A percentile compares a stretch with the other conserved stretches of the same genome.
Conservation (phyloP, 139 green algal genomes). For the Chlorella sp. region DNA sequence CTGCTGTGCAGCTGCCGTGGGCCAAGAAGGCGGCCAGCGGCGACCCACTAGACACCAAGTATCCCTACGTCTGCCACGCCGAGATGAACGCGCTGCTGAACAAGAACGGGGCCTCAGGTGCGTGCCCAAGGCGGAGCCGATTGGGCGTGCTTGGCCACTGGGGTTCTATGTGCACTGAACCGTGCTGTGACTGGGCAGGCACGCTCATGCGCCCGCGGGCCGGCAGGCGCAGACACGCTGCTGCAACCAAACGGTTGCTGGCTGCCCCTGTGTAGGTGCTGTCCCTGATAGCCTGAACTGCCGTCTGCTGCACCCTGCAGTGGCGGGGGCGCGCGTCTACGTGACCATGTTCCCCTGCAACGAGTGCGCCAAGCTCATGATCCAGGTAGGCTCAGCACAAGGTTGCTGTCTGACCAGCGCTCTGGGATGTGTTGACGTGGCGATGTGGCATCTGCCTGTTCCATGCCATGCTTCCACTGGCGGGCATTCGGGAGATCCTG, state of each 20-base stretch:
- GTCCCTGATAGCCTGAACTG: not conserved
- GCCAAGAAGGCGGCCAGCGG: conserved; percentile 70
- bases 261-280: no score
- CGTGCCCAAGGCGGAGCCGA: conserved; percentile 50
- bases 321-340: conserved; percentile 71
- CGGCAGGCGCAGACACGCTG: no score
- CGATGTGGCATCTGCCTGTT: not conserved
- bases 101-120: conserved; percentile 82
- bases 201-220: no score
- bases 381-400: conserved; percentile 63
- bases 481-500: not conserved
- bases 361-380: conserved; percentile 99
- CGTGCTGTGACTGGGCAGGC: no score
- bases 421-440: no score
- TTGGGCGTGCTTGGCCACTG: not conserved
- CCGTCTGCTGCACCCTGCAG: conserved; percentile 11
- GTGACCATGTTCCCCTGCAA: conserved; percentile 99
- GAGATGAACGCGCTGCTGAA: conserved; percentile 99
- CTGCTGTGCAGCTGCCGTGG: conserved; percentile 78
- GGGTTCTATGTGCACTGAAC: not conserved
- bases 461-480: not conserved
- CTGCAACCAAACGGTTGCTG: no score
- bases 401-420: no score
- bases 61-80: conserved; percentile 93
- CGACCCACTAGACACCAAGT: conserved; percentile 88